Conservation (phyloP, 2,329 filamentous ascomycete species). For the Fusarium sp. region DNA sequence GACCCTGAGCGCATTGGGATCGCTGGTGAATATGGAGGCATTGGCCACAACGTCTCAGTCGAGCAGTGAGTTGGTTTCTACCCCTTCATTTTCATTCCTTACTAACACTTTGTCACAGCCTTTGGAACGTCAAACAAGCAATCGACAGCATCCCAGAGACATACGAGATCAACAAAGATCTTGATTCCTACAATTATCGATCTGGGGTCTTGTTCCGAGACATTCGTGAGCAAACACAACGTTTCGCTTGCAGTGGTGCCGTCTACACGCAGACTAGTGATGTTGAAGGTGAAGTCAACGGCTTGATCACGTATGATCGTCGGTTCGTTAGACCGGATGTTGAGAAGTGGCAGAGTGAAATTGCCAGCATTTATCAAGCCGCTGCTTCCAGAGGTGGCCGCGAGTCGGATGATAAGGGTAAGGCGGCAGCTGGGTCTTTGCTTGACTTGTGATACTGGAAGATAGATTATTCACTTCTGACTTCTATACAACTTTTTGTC, state of each 20-base stretch:
- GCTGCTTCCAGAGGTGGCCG: conserved; percentile 53
- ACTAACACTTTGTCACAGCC: conserved; percentile 54
- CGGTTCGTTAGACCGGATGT: conserved; percentile 69
- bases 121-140: conserved; percentile 73
- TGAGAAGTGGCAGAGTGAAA: conserved; percentile 71
- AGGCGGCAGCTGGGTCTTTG: not conserved
- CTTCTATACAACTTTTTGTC: not conserved
- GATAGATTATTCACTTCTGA: accelerated
- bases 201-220: conserved; percentile 71
- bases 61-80: conserved; percentile 51
- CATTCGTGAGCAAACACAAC: conserved; percentile 70
- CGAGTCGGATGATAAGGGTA: not conserved
- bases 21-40: conserved; percentile 79
- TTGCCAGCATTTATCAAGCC: conserved; percentile 70
- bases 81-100: accelerated
- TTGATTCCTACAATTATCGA: conserved; percentile 76
- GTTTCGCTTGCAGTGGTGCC: conserved; percentile 74
- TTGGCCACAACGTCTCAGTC: conserved; percentile 73
- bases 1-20: conserved; percentile 73
- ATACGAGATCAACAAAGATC: conserved; percentile 72
- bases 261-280: conserved; percentile 82
- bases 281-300: conserved; percentile 81
- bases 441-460: conserved; percentile 9
- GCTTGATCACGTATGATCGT: conserved; percentile 77
- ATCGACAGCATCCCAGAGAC: conserved; percentile 74